Conservation (phyloP, 108 stramenopile genomes). For the Cyclostephanos tholiformis region DNA sequence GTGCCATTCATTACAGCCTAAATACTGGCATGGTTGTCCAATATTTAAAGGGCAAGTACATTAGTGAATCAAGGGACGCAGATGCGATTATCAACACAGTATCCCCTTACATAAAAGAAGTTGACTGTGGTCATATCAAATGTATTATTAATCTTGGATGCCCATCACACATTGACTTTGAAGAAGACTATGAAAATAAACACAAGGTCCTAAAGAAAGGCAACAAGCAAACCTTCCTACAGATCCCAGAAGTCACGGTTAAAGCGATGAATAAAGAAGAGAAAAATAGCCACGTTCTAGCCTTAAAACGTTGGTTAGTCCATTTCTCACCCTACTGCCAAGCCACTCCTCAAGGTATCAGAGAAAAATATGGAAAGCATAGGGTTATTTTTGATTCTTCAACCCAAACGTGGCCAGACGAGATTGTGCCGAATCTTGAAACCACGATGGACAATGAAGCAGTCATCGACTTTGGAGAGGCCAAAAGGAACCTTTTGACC, state of each 20-base stretch:
- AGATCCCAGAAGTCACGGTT: too few species aligned
- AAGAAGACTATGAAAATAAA: neutral
- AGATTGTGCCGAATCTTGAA: neutral
- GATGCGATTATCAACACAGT: neutral
- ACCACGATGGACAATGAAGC: neutral
- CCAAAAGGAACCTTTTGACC: neutral
- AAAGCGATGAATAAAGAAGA: slow-evolving; percentile 27
- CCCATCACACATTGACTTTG: neutral
- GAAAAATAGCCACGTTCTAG: slow-evolving; percentile 9
- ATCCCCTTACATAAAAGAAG: neutral
- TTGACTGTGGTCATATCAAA: too few species aligned
- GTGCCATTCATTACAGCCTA: neutral
- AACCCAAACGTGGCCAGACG: neutral
- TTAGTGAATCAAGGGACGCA: neutral
- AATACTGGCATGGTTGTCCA: too few species aligned
- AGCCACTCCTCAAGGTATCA: slow-evolving; percentile 8
- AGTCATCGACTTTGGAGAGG: neutral
- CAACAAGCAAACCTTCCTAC: neutral
- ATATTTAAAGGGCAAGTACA: neutral
- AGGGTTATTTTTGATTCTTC: neutral
- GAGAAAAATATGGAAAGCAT: neutral
- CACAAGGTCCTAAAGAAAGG: neutral
- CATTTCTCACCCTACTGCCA: slow-evolving; percentile 6
- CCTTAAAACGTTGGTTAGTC: neutral
- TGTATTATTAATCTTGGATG: neutral